Base-by-base conservation (phyloP, 2,329 filamentous ascomycete genomes). In the Penicillium sp. region DNA sequence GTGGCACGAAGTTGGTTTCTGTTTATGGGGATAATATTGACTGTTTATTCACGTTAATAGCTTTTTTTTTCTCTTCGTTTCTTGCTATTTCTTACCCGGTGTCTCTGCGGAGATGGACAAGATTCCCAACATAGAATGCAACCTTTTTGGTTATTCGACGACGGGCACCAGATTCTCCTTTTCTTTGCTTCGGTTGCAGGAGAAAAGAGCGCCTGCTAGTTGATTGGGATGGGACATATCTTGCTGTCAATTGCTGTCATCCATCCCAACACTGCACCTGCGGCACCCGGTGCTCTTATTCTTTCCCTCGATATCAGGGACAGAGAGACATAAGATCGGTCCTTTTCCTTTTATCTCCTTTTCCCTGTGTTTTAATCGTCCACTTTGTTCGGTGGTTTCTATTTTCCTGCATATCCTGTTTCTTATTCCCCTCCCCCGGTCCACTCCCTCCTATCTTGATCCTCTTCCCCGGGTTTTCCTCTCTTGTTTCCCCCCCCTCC, bases 1-100 rank as follows among this genome's bases (percentile, higher is more conserved):
- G 65, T 69, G 70, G 72, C 70, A 71, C 73, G 62, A 72, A 72
- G 68, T 70, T 71, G 69, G 70, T 70, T 73, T 71, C 65, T 73
- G 69, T 73, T 70, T 72, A 73, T 75, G 74, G 73, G 72, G 73
- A 68, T 76, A 75, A 76, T 75, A 76, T 75, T 74, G 73, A 76
- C 73, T 71, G 70, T 72, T 76, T 73, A 74, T 75, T 76, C 73
- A 76, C 73, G 73, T 76, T 76, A 75, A 77, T 76, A 75, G 72
- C 71, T 75, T 76, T 72, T 73, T 69, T 64, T 67, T 63, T 59
- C 59, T 53, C 59, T 53, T 62, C 59, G 47, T 47, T 58, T 17
- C 35, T 50, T 59, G 42, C 50, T 58, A 28, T 61, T 58, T 58
- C 30, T 64, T 62, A 50, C 53, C 49, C 45, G 59, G 53, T 61